Percentiles rank a stretch among this genome's conserved stretches.
phyloP scores from a whole-genome alignment of 2,329 filamentous ascomycete species.

The Phaeoacremonium minimum region DNA sequence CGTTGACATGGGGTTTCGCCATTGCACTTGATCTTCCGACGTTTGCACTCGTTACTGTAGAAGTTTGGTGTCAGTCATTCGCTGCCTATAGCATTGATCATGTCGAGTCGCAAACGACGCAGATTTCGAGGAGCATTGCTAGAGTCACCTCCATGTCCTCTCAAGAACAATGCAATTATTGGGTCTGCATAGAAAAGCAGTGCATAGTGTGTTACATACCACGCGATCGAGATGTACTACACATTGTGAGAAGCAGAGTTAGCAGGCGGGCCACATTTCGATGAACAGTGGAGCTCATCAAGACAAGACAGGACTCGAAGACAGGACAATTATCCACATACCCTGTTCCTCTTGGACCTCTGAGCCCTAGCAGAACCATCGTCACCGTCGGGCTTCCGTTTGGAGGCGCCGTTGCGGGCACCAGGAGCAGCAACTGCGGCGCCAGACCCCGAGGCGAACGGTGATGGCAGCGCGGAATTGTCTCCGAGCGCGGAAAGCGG shows the following conservation, averaged over 20 bases:
- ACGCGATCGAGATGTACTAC: conserved; percentile 60
- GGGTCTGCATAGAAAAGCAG: too few relatives aligned
- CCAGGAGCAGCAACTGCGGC: not conserved
- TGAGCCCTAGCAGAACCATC: conserved; percentile 41
- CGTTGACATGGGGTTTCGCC: conserved; percentile 64
- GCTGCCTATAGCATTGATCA: conserved; percentile 2
- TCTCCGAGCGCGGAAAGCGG: conserved; percentile 35
- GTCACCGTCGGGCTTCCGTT: conserved; percentile 36
- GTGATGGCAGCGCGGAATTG: conserved; percentile 38
- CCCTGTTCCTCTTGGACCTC: conserved; percentile 56
- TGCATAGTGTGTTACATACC: too few relatives aligned
- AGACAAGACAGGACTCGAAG: conserved; percentile 1
- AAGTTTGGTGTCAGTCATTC: conserved; percentile 5
- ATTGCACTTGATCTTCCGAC: conserved; percentile 74
- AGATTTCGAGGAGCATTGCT: too few relatives aligned
- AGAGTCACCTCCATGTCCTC: too few relatives aligned
- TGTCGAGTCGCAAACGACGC: too few relatives aligned
- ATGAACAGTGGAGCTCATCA: not conserved
- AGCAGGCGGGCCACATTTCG: not conserved
- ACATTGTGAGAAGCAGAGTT: not conserved
- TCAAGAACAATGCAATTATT: too few relatives aligned
- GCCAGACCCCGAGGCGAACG: conserved; percentile 2
- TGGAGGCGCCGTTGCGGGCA: conserved; percentile 12
- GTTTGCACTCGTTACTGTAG: conserved; percentile 65
- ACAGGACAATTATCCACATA: conserved; percentile 27